A percentile compares a stretch with the other conserved stretches of the same genome.
Conservation (phyloP, 140 eudicot genomes). For the Flaveria floridana region DNA sequence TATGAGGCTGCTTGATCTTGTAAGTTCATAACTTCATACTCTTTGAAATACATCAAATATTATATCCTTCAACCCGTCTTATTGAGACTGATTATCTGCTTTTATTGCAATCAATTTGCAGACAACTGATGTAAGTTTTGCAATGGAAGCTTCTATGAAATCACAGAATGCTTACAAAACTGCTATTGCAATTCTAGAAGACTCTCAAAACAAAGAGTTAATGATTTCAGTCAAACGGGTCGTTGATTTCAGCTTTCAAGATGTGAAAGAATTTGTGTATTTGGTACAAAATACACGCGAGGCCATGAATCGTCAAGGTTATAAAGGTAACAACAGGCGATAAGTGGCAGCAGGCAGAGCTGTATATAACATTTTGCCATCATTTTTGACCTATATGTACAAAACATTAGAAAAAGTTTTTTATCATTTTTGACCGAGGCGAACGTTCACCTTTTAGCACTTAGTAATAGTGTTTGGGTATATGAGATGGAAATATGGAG, state of each 20-base stretch:
- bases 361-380: conserved; percentile 44
- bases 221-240: conserved; percentile 55
- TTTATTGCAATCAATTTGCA: conserved; percentile 34
- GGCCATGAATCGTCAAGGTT: conserved; percentile 53
- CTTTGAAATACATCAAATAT: background rate
- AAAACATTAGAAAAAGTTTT: conserved; percentile 39
- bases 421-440: conserved; percentile 34
- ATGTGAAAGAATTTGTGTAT: conserved; percentile 57
- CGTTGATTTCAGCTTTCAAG: conserved; percentile 76
- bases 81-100: background rate
- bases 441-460: conserved; percentile 26
- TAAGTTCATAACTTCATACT: conserved; percentile 53
- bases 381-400: conserved; percentile 50
- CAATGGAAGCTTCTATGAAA: conserved; percentile 77
- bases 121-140: conserved; percentile 57
- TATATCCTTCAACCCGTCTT: background rate
- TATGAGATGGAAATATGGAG: conserved; percentile 32
- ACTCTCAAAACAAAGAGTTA: conserved; percentile 52
- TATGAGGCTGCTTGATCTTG: conserved; percentile 63
- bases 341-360: conserved; percentile 24
- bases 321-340: conserved; percentile 35
- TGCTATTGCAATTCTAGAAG: conserved; percentile 41
- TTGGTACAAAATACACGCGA: conserved; percentile 59
- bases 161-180: conserved; percentile 58
- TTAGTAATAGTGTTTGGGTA: conserved; percentile 32